phyloP scores from a whole-genome alignment of 2,329 filamentous ascomycete species.

The Pochonia chlamydosporia region DNA sequence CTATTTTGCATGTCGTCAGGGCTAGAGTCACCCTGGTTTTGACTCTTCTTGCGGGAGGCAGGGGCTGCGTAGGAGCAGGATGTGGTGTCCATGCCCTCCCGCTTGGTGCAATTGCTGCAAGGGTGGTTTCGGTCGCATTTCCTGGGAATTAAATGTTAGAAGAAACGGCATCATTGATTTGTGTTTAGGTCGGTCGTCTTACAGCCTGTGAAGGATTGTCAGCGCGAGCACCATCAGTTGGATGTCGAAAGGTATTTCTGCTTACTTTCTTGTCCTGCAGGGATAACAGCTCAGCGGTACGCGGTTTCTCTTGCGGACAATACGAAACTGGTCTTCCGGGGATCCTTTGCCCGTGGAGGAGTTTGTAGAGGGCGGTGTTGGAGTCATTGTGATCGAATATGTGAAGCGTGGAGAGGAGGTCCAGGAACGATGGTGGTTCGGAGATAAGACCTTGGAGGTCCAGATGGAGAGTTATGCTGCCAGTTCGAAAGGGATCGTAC shows the following conservation, averaged over 20 bases:
- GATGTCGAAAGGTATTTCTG: conserved; percentile 3
- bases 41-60: conserved; percentile 65
- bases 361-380: conserved; percentile 71
- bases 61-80: conserved; percentile 82
- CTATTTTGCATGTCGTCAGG: conserved; percentile 98
- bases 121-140: conserved; percentile 92
- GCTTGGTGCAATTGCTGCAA: conserved; percentile 91
- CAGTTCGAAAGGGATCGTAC: not conserved
- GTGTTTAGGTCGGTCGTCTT: conserved; percentile 11
- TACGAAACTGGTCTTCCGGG: conserved; percentile 78
- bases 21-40: conserved; percentile 52
- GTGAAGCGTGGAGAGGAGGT: not conserved
- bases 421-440: not conserved
- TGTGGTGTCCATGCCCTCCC: conserved; percentile 72
- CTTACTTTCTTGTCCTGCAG: conserved; percentile 83
- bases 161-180: not conserved
- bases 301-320: conserved; percentile 87
- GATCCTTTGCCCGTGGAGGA: conserved; percentile 73
- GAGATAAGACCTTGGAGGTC: not conserved
- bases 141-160: conserved; percentile 32
- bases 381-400: conserved; percentile 49
- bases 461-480: not conserved
- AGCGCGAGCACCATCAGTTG: not conserved
- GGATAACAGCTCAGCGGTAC: conserved; percentile 88
- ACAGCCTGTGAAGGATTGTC: conserved; percentile 29